These are phyloP conservation scores for Filosporella fistucella DNA, from an alignment of 495 filamentous ascomycete genomes.

Conservation along the genomic window DNA sequence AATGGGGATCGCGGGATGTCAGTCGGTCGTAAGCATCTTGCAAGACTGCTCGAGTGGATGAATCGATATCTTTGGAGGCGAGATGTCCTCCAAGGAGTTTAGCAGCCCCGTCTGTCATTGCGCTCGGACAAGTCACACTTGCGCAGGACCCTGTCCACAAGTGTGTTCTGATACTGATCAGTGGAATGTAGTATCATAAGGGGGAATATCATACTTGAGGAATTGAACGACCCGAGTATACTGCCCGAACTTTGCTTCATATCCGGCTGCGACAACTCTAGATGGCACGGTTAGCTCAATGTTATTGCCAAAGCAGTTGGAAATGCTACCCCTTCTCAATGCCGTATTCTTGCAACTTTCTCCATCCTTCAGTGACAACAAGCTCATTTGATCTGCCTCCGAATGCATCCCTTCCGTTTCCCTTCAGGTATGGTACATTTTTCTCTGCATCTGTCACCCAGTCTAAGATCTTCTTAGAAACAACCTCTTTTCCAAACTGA, in stretches of 20 bases:
- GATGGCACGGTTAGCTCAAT: background rate
- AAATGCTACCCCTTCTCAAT: slow-evolving; percentile 33
- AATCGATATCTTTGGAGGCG: slow-evolving; percentile 18
- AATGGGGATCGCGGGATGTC: slow-evolving; percentile 48
- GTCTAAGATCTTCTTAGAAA: slow-evolving; percentile 38
- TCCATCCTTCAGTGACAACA: slow-evolving; percentile 53
- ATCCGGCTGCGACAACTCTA: slow-evolving; percentile 48
- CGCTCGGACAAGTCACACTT: slow-evolving; percentile 60
- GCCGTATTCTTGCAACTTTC: slow-evolving; percentile 47
- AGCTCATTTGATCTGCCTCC: slow-evolving; percentile 42
- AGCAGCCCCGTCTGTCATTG: slow-evolving; percentile 69
- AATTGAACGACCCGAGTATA: slow-evolving; percentile 52
- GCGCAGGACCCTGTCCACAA: slow-evolving; percentile 59
- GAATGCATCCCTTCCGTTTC: slow-evolving; percentile 43
- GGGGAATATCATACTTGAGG: slow-evolving; percentile 34
- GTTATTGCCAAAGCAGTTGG: background rate
- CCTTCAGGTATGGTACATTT: slow-evolving; percentile 49
- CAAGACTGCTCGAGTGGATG: slow-evolving; percentile 33
- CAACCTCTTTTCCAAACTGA: slow-evolving; percentile 40
- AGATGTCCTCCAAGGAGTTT: slow-evolving; percentile 54
- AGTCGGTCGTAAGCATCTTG: slow-evolving; percentile 44
- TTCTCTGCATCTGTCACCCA: slow-evolving; percentile 55
- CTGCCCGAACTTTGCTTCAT: slow-evolving; percentile 39
- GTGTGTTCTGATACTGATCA: slow-evolving; percentile 41
- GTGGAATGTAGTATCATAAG: background rate